Evolutionary conservation across 768 basidiomycete species (phyloP).

Genomic region (Termitomyces titanicus): DNA sequence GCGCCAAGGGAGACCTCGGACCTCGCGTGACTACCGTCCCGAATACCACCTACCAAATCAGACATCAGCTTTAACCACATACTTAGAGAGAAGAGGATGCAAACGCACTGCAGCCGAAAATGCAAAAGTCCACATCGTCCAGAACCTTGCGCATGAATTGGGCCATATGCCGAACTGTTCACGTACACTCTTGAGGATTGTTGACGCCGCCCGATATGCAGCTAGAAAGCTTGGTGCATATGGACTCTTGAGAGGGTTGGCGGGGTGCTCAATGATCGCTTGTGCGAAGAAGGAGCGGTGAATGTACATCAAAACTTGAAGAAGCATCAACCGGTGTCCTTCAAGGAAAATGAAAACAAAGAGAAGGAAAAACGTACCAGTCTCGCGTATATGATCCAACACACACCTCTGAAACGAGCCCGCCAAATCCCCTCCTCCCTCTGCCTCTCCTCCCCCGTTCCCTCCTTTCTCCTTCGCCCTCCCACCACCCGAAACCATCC

Average conservation of each 20-base stretch:
- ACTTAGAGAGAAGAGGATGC: not conserved
- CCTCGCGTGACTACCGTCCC: conserved; percentile 76
- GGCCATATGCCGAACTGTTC: conserved; percentile 48
- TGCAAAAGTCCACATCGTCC: conserved; percentile 61
- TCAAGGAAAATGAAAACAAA: too few relatives aligned
- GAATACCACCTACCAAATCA: conserved; percentile 56
- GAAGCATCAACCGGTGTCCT: too few relatives aligned
- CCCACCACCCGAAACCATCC: not conserved
- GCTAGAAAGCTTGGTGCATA: conserved; percentile 67
- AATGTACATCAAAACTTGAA: conserved; percentile 55
- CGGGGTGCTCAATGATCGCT: conserved; percentile 64
- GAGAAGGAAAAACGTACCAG: conserved; percentile 25
- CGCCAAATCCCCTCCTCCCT: conserved; percentile 25
- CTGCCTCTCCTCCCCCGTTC: not conserved
- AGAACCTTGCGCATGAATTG: conserved; percentile 48
- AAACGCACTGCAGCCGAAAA: conserved; percentile 49
- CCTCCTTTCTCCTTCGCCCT: not conserved
- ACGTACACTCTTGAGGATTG: conserved; percentile 47
- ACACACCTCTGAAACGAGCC: conserved; percentile 42
- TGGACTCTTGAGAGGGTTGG: conserved; percentile 60
- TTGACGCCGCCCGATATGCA: conserved; percentile 54
- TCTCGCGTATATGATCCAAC: conserved; percentile 46
- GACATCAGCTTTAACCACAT: not conserved
- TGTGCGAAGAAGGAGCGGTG: conserved; percentile 70
- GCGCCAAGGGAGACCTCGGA: conserved; percentile 64